Evolutionary conservation across 495 filamentous ascomycete genomes (phyloP).

Genomic region (Aspergillus bridgeri): DNA sequence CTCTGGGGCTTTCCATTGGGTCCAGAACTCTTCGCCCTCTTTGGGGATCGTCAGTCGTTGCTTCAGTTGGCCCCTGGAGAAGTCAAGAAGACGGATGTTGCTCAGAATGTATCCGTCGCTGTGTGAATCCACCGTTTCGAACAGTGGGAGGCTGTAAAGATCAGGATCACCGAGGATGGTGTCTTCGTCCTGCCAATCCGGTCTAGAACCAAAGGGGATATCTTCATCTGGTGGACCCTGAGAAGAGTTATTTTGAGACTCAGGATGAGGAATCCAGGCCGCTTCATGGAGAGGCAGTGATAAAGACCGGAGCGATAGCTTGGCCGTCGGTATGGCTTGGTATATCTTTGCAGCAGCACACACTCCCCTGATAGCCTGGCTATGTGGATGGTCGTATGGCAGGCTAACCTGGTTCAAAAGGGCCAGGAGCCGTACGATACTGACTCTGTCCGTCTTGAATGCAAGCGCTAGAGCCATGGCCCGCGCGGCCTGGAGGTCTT

Average conservation of each 20-base stretch:
- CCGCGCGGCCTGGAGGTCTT: not conserved
- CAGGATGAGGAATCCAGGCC: not conserved
- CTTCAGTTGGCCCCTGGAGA: not conserved
- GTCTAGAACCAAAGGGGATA: not conserved
- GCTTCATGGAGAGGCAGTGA: not conserved
- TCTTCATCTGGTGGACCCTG: not conserved
- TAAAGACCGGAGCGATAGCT: not conserved
- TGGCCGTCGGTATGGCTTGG: not conserved
- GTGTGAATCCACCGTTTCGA: not conserved
- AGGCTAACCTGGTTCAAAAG: not conserved
- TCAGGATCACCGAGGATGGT: not conserved
- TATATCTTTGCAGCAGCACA: constrained; percentile 1
- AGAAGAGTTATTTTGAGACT: not conserved
- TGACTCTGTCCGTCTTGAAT: not conserved
- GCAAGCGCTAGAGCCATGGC: not conserved
- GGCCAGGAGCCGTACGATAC: not conserved
- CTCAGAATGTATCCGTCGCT: not conserved
- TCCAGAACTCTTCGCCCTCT: not conserved
- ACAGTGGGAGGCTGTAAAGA: not conserved
- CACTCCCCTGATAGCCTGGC: not conserved
- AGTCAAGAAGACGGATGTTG: not conserved
- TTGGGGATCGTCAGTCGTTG: not conserved
- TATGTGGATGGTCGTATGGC: not conserved
- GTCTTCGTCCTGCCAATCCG: not conserved
- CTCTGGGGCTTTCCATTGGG: not conserved